Conservation (phyloP, 257 asterid species). For the Ocimum tenuiflorum region DNA sequence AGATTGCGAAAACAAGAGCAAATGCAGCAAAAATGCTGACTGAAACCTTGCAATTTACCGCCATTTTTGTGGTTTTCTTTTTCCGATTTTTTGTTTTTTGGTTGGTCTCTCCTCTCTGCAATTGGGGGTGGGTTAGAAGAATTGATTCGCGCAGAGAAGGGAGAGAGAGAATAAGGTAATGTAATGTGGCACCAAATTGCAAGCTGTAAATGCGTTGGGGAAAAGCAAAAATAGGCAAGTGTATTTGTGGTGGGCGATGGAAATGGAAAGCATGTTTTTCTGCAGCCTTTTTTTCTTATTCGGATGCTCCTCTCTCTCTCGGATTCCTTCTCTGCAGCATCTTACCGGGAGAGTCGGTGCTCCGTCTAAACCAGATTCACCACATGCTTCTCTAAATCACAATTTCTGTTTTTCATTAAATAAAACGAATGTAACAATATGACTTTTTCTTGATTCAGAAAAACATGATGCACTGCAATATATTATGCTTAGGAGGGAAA, state of each 20-base stretch:
- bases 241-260: slow-evolving; percentile 17
- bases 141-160: slow-evolving; percentile 17
- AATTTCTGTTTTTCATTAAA: no score
- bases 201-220: slow-evolving; percentile 5
- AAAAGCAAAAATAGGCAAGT: slow-evolving; percentile 20
- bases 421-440: no score
- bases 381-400: not conserved
- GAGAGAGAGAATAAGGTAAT: slow-evolving; percentile 3
- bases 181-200: slow-evolving; percentile 1
- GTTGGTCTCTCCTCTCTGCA: slow-evolving; percentile 23
- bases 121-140: not conserved
- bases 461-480: no score
- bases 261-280: slow-evolving; percentile 27
- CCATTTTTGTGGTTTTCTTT: slow-evolving; percentile 24
- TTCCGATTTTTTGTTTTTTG: not conserved
- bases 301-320: slow-evolving; percentile 14
- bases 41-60: slow-evolving; percentile 26
- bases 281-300: slow-evolving; percentile 11
- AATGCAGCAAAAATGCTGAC: slow-evolving; percentile 34
- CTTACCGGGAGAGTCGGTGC: slow-evolving; percentile 19
- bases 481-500: no score
- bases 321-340: slow-evolving; percentile 9
- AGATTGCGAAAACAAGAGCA: slow-evolving; percentile 34
- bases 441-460: no score
- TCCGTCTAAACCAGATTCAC: not conserved